Evolutionary conservation across 768 basidiomycete species (phyloP), one percentile per base, ranked within the genome.

Genomic region (Amanita subjunquillea): DNA sequence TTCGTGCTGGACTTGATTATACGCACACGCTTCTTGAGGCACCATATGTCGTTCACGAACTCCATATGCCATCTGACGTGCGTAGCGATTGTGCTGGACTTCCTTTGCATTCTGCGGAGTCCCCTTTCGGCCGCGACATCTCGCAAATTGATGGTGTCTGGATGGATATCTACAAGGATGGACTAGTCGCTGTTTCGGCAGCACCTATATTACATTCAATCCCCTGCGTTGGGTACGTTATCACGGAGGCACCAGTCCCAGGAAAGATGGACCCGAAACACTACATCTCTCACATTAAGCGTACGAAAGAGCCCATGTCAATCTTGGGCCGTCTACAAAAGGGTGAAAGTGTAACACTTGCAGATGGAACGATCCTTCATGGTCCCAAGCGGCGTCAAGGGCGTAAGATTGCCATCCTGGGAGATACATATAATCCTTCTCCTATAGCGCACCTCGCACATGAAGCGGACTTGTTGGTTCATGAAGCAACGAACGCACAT

Each of bases 401-500:
- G 3, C 74, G 89, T 48, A 90, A 90, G 64, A 58, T 95, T 22
- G 83, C 80, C 29, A 79, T 96, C 53, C 72, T 94, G 34, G 92
- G 92, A 0, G 93, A 94, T 59, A 92, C 91, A 4, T 83, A 75
- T 61, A 82, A 95, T 64, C 85, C 86, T 4, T 82, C 81, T n/a
- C 70, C 78, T 3, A 83, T 87, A 36, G 70, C 69, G 20, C 65
- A 69, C 7, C 64, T 91, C 6, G 86, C 86, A 17, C 63, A 66
- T 62, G 79, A 79, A 50, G 78, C 84, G 29, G 85, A 91, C 56
- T 57, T 94, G 40, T 68, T 94, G 27, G 72, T 95, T 29, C 92
- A 96, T 60, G 92, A 96, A 67, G 87, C 88, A 8, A 95, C 91
- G 7, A 95, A 94, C 62, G 87, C 91, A 2, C 80, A 86, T 67